These are phyloP conservation scores for Saccharomycopsis crataegensis DNA, from an alignment of 1,139 yeast genomes.

Conservation along the genomic window DNA sequence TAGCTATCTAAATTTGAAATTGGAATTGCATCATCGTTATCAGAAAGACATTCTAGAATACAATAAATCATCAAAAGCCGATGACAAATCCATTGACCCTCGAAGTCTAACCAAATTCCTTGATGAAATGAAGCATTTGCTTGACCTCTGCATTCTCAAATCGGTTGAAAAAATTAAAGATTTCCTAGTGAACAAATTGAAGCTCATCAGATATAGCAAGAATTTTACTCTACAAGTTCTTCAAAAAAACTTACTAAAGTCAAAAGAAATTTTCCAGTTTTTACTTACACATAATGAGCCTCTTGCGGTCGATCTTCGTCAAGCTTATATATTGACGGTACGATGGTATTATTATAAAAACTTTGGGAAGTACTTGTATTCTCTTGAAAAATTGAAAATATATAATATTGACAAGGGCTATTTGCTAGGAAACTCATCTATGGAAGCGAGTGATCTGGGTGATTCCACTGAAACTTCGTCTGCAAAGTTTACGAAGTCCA, in stretches of 20 bases:
- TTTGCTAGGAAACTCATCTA: constrained; percentile 38
- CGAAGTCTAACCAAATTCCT: constrained; percentile 26
- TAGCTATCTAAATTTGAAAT: constrained; percentile 49
- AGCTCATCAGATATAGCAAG: constrained; percentile 46
- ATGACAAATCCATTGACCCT: constrained; percentile 1
- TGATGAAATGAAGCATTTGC: constrained; percentile 31
- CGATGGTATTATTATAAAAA: constrained; percentile 82
- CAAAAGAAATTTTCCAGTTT: constrained; percentile 55
- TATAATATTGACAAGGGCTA: constrained; percentile 45
- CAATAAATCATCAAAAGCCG: constrained; percentile 11
- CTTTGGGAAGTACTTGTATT: constrained; percentile 71
- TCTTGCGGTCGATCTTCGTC: constrained; percentile 67
- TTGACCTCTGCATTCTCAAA: constrained; percentile 41
- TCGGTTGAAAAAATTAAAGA: constrained; percentile 72
- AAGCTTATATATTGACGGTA: constrained; percentile 84
- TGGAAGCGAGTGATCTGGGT: neutral
- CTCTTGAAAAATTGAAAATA: constrained; percentile 57
- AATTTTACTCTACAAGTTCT: constrained; percentile 60
- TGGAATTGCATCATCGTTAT: constrained; percentile 39
- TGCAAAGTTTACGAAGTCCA: constrained; percentile 3
- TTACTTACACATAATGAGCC: constrained; percentile 47
- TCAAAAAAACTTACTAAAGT: constrained; percentile 58
- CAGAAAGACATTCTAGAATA: constrained; percentile 16
- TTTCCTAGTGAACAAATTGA: constrained; percentile 56
- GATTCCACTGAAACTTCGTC: neutral